Conservation (phyloP, 805 yeast species). For the Myxozyma neglecta region DNA sequence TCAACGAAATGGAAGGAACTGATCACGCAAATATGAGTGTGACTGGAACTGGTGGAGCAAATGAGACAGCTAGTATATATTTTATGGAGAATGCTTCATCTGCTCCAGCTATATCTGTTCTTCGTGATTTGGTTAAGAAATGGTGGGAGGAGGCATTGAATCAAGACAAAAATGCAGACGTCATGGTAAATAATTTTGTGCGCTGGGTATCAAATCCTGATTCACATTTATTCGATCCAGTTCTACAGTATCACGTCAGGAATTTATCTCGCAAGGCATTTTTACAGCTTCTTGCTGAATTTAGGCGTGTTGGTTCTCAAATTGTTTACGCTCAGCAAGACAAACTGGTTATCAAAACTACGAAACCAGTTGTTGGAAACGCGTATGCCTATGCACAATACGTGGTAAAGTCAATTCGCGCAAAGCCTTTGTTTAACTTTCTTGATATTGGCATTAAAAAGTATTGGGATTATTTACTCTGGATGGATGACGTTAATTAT, state of each 20-base stretch:
- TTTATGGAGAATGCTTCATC: conserved; percentile 85
- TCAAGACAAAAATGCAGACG: conserved; percentile 70
- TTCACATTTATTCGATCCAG: conserved; percentile 72
- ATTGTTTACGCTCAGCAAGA: conserved; percentile 80
- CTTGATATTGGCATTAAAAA: conserved; percentile 70
- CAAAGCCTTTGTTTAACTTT: conserved; percentile 78
- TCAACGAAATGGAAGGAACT: conserved; percentile 86
- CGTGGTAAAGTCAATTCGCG: conserved; percentile 70
- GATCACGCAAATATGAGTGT: conserved; percentile 58
- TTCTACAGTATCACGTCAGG: conserved; percentile 82
- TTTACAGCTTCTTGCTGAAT: conserved; percentile 76
- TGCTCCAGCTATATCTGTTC: conserved; percentile 64
- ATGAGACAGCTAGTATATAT: conserved; percentile 32
- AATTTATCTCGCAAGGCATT: conserved; percentile 80
- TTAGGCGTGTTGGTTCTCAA: conserved; percentile 72
- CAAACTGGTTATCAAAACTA: conserved; percentile 68
- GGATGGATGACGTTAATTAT: conserved; percentile 92
- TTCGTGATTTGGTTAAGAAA: conserved; percentile 71
- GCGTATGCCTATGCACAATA: conserved; percentile 91
- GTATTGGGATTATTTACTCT: conserved; percentile 89
- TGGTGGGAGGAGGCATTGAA: conserved; percentile 93
- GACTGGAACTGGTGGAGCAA: conserved; percentile 35
- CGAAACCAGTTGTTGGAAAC: conserved; percentile 75
- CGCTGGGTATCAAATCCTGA: conserved; percentile 81
- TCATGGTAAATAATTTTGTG: conserved; percentile 75